These are phyloP conservation scores for Carallia brachiata DNA, from an alignment of 345 rosid species.

Conservation along the genomic window DNA sequence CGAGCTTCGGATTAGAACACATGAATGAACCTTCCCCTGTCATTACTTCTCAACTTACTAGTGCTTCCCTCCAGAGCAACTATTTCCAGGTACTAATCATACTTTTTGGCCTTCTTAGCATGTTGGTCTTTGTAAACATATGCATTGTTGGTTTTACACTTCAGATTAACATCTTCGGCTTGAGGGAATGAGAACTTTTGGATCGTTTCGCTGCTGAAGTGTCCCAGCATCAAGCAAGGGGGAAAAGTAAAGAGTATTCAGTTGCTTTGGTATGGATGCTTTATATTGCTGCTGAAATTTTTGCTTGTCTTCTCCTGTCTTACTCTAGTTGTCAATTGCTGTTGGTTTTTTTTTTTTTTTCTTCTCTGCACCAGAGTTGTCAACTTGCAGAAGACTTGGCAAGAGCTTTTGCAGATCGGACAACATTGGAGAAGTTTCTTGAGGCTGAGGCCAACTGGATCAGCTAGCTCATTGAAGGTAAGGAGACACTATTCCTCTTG, in stretches of 20 bases:
- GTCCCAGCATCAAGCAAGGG: conserved; percentile 54
- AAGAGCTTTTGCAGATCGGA: conserved; percentile 81
- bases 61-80: conserved; percentile 60
- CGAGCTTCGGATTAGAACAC: conserved; percentile 79
- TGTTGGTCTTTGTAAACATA: conserved; percentile 4
- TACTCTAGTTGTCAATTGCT: conserved; percentile 9
- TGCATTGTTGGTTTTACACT: conserved; percentile 5
- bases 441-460: conserved; percentile 51
- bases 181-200: conserved; percentile 88
- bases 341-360: neutral
- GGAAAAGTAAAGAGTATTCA: conserved; percentile 61
- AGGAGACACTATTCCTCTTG: neutral
- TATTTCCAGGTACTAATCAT: conserved; percentile 62
- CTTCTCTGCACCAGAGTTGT: conserved; percentile 47
- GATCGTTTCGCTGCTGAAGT: conserved; percentile 62
- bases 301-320: neutral
- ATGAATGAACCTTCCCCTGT: conserved; percentile 66
- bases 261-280: conserved; percentile 48
- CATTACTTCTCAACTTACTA: conserved; percentile 65
- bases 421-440: conserved; percentile 55
- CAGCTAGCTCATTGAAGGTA: conserved; percentile 68
- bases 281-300: conserved; percentile 5
- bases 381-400: conserved; percentile 87
- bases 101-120: neutral
- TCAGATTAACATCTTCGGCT: conserved; percentile 63